phyloP scores from a whole-genome alignment of 495 filamentous ascomycete genomes.

The Lasiosphaeris hirsuta region DNA sequence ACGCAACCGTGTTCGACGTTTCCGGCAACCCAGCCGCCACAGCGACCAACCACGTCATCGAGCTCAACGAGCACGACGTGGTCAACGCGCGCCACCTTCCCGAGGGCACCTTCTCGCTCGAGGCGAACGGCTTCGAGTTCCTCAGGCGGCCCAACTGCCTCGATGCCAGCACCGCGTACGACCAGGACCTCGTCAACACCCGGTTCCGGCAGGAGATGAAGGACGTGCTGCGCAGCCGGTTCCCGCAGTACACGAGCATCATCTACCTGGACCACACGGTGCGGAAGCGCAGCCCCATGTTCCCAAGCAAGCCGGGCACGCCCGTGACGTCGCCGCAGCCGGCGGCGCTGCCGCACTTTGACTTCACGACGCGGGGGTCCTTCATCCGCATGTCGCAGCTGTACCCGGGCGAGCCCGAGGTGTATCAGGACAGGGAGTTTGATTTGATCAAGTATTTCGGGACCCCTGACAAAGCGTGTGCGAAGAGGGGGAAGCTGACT shows the following conservation, averaged over 20 bases:
- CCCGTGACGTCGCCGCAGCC: slow-evolving; percentile 1
- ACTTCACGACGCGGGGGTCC: slow-evolving; percentile 1
- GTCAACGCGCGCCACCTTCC: background rate
- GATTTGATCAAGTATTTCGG: slow-evolving; percentile 3
- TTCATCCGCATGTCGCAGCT: background rate
- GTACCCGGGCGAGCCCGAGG: background rate
- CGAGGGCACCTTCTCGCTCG: background rate
- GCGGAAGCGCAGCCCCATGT: background rate
- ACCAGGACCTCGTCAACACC: background rate
- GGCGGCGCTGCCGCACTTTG: slow-evolving; percentile 1
- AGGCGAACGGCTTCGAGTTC: background rate
- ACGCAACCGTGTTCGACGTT: background rate
- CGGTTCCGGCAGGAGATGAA: slow-evolving; percentile 1
- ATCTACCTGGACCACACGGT: slow-evolving; percentile 2
- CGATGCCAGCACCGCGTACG: background rate
- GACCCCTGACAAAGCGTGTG: too few species aligned
- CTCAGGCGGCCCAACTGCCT: slow-evolving; percentile 1
- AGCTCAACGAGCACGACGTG: background rate
- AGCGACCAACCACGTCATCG: slow-evolving; percentile 1
- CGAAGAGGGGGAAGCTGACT: too few species aligned
- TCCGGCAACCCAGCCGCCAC: background rate
- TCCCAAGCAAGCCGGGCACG: background rate
- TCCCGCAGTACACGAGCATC: background rate
- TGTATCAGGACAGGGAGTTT: slow-evolving; percentile 7
- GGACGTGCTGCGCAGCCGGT: background rate